Base-by-base conservation (phyloP, 2,329 filamentous ascomycete species). In the Zasmidium angulare region DNA sequence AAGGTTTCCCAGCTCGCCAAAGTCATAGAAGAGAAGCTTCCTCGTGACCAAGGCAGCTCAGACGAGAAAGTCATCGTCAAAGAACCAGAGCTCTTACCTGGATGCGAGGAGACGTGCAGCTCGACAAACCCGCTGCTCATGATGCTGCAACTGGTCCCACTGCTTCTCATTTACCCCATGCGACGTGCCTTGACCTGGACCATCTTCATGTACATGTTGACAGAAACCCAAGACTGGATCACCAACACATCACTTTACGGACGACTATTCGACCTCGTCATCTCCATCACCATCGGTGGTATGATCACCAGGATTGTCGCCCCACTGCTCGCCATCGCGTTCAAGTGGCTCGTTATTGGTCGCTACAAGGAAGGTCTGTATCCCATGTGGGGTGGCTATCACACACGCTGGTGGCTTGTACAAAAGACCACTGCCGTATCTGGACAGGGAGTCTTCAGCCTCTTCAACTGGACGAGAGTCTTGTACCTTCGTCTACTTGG, bases 361-460 rank as follows among this genome's bases (percentile, higher is more conserved):
- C 77, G 77, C 1, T 81, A 83, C 66, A 75, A 73, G 36, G 77
- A 82, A 66, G 83, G 83, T 0, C 68, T 84, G 1, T 84, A 82
- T 64, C 82, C 83, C 1, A 86, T 86, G 83, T 86, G 83, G 83
- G 82, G 82, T 1, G 61, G 68, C 1, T 85, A 85, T 65, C 83
- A 85, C 67, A 84, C 81, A 0, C 76, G 81, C 9, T 86, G 83
- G 83, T 86, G 83, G 83, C 64, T 85, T 56, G 78, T 79, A 1
- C 79, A 85, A 66, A 85, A 85, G 71, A 78, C 79, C 20, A 73
- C 82, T 2, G 75, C 76, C 36, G 71, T 84, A 12, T 77, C 76
- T 57, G 83, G 82, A 17, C 67, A 71, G 65, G 82, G 82, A 1
- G 58, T 79, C 29, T 84, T 82, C 61, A 69, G 67, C 21, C 60